Conservation (phyloP, 345 rosid genomes). For the Gossypium rotundifolium region DNA sequence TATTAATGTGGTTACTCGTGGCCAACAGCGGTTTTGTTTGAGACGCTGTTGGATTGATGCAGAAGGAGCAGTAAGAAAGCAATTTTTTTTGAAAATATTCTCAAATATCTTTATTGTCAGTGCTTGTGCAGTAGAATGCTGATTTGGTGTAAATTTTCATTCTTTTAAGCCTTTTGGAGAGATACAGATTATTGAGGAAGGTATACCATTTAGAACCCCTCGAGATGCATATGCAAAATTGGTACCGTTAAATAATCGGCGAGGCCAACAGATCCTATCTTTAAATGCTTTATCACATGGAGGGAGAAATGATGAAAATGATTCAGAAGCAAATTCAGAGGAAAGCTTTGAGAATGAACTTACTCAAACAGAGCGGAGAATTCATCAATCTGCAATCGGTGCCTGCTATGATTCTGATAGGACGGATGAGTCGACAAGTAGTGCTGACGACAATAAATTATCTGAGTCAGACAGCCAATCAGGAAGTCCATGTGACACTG, state of each 20-base stretch:
- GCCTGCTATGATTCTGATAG: slow-evolving; percentile 29
- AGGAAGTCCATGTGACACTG: slow-evolving; percentile 24
- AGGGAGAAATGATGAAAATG: slow-evolving; percentile 35
- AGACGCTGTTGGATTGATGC: slow-evolving; percentile 73
- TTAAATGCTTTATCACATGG: slow-evolving; percentile 30
- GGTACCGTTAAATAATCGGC: slow-evolving; percentile 38
- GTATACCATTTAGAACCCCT: slow-evolving; percentile 72
- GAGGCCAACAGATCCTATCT: slow-evolving; percentile 20
- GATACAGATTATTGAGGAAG: slow-evolving; percentile 82
- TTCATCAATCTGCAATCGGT: slow-evolving; percentile 58
- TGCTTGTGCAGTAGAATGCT: not conserved
- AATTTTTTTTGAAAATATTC: not conserved
- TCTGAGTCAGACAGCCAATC: slow-evolving; percentile 30
- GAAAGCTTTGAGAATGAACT: slow-evolving; percentile 82
- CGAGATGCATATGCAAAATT: slow-evolving; percentile 61
- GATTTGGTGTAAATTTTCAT: slow-evolving; percentile 12
- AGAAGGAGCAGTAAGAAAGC: slow-evolving; percentile 81
- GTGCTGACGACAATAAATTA: slow-evolving; percentile 49
- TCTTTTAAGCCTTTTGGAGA: slow-evolving; percentile 71
- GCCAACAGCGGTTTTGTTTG: slow-evolving; percentile 78
- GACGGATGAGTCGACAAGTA: slow-evolving; percentile 56
- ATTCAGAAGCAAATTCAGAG: slow-evolving; percentile 57
- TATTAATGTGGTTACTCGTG: slow-evolving; percentile 83
- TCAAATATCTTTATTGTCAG: not conserved
- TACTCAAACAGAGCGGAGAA: slow-evolving; percentile 53